These are phyloP conservation scores for Sporothrix variecibatus DNA, from an alignment of 2,329 filamentous ascomycete genomes.

Conservation along the genomic window DNA sequence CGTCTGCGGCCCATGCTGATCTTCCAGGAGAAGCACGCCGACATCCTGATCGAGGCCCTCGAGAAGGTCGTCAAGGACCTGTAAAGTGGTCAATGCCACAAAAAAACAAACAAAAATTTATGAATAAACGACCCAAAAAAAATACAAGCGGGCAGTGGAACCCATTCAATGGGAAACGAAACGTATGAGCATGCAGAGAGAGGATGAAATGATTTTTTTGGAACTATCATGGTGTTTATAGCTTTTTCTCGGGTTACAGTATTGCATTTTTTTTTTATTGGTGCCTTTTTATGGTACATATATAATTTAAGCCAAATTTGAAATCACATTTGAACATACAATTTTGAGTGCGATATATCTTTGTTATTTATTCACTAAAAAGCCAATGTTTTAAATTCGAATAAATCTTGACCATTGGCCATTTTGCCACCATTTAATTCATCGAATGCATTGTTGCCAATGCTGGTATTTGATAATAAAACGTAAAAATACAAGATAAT, in stretches of 20 bases:
- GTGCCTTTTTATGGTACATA: neutral
- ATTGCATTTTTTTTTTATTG: neutral
- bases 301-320: neutral
- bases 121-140: neutral
- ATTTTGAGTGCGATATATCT: neutral
- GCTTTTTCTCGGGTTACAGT: neutral
- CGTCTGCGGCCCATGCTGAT: constrained; percentile 86
- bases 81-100: neutral
- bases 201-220: neutral
- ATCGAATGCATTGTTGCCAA: neutral
- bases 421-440: neutral
- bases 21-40: constrained; percentile 88
- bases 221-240: neutral
- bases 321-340: neutral
- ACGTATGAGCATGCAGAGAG: neutral
- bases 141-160: neutral
- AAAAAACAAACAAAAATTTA: neutral
- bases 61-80: constrained; percentile 68
- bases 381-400: neutral
- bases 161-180: neutral
- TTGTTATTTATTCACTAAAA: neutral
- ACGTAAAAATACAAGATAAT: neutral
- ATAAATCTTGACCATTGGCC: neutral
- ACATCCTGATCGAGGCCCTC: constrained; percentile 75
- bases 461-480: neutral